Conservation (phyloP, 2,329 filamentous ascomycete species). For the Trichophyton equinum region DNA sequence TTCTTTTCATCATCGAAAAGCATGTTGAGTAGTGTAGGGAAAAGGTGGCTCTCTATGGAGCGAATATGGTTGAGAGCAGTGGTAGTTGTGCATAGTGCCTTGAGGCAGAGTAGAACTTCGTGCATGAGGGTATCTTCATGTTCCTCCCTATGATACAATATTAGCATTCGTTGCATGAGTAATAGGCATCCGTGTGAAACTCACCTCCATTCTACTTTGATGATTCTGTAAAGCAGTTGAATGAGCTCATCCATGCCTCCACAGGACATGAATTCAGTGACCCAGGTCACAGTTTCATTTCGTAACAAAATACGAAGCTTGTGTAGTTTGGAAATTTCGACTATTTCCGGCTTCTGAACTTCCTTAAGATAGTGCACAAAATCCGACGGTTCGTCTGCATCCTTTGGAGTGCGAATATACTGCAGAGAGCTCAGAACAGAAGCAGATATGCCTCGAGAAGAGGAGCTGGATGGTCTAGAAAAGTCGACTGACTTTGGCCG, state of each 20-base stretch:
- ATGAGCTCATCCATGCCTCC: conserved; percentile 91
- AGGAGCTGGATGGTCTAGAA: conserved; percentile 49
- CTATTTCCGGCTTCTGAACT: conserved; percentile 63
- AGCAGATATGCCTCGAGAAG: conserved; percentile 44
- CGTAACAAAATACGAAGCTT: conserved; percentile 79
- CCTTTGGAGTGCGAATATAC: conserved; percentile 40
- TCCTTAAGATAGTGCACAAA: conserved; percentile 78
- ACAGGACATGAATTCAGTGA: conserved; percentile 76
- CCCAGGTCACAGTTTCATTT: conserved; percentile 94
- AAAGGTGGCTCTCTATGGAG: conserved; percentile 65
- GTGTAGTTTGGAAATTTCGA: conserved; percentile 91
- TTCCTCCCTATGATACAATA: conserved; percentile 54
- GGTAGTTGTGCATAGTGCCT: conserved; percentile 85
- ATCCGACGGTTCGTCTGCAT: conserved; percentile 62
- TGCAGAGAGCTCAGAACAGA: conserved; percentile 39
- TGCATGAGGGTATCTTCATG: conserved; percentile 89
- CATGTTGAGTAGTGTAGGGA: conserved; percentile 75
- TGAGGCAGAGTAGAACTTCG: conserved; percentile 83
- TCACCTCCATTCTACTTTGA: conserved; percentile 85
- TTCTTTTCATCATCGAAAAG: conserved; percentile 97
- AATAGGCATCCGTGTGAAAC: conserved; percentile 32
- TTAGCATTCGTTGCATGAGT: background rate
- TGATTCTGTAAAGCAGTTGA: conserved; percentile 73
- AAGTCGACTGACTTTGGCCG: conserved; percentile 60
- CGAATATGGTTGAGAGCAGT: conserved; percentile 71